Evolutionary conservation across 2,329 filamentous ascomycete genomes (phyloP), one percentile per base, ranked within the genome.

Genomic region (Epichloe gansuensis): DNA sequence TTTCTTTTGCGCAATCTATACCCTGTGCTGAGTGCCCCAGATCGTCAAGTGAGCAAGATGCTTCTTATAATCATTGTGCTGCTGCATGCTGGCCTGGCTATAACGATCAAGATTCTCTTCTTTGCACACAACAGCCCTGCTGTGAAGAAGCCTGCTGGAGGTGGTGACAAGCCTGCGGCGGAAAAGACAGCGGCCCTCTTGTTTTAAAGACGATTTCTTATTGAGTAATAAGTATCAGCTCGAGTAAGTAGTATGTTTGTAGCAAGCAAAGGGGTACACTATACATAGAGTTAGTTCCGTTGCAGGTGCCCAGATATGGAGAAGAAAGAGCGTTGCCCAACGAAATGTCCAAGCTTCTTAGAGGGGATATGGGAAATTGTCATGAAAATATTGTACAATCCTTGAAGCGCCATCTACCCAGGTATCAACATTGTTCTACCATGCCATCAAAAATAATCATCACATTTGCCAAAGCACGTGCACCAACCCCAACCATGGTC

Each of bases 61-160:
- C 71, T 98, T 56, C 76, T 98, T 55, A 75, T 97, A 50, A 74
- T 91, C 23, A 91, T 98, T 28, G 78, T 97, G 34, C 77, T 80
- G 34, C 75, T 97, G 57, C 93, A 98, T 71, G 84, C 90, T 31
- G 93, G 86, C n/a, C 75, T 98, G 59, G 82, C 91, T 1, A 81
- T 97, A 62, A 88, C 91, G 4, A 97, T 98, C 71, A 97, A 97
- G 77, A 85, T 96, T 54, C 72, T 97, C 31, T 97, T 97, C 78
- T 98, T 98, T 71, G 91, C 90, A 60, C 83, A 88, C 60, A 82
- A 78, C 48, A 89, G 85, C 68, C 49, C 68, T 5, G 67, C 68
- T 9, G 65, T 67, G 17, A 64, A 61, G 75, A 75, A 73, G 57
- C 66, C 67, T 11, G 56, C 58, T 5, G 58, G 64, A 15, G 62